Conservation (phyloP, 176 grass and related monocot genomes). For the Hsuehochloa calcarea region DNA sequence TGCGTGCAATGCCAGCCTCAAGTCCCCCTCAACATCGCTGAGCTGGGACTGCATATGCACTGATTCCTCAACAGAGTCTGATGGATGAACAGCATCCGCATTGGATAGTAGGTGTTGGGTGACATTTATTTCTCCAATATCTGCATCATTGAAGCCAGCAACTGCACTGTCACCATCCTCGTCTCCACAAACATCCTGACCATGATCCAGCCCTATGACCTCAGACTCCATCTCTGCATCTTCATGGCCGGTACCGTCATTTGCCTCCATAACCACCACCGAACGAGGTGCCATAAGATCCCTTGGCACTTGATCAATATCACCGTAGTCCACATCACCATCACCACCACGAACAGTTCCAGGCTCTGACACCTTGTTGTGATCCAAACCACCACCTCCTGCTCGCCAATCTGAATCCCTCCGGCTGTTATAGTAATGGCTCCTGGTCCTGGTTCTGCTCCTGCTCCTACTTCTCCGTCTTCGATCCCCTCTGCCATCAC, state of each 20-base stretch:
- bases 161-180: conserved; percentile 13
- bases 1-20: not conserved
- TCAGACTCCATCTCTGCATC: conserved; percentile 3
- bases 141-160: conserved; percentile 1
- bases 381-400: conserved; percentile 24
- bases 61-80: conserved; percentile 25
- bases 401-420: conserved; percentile 31
- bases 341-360: not conserved
- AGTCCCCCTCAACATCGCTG: not conserved
- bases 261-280: conserved; percentile 22
- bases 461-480: conserved; percentile 40
- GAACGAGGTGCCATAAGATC: conserved; percentile 14
- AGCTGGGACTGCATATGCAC: conserved; percentile 18
- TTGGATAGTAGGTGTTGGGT: not conserved
- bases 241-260: not conserved
- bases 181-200: not conserved
- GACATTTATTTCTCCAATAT: conserved; percentile 28
- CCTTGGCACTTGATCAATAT: not conserved
- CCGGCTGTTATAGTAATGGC: not conserved
- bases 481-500: conserved; percentile 35
- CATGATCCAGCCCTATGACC: not conserved
- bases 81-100: conserved; percentile 33
- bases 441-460: conserved; percentile 32
- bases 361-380: conserved; percentile 12
- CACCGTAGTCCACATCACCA: not conserved